A percentile compares a stretch with the other conserved stretches of the same genome.
Conservation (phyloP, 345 rosid species). For the Mallotus nudiflorus region DNA sequence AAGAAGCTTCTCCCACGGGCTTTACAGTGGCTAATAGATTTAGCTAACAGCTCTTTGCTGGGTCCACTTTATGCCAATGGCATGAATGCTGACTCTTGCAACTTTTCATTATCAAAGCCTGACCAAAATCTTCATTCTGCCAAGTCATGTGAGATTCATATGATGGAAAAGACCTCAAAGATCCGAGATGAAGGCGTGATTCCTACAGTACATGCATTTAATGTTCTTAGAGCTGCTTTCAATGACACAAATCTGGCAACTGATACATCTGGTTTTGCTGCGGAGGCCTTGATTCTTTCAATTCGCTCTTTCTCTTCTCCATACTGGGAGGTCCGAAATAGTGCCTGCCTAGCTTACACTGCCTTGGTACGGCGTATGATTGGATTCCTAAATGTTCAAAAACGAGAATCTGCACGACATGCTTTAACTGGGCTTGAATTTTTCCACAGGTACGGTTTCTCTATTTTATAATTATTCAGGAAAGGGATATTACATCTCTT, state of each 20-base stretch:
- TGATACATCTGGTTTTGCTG: constrained; percentile 94
- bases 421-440: constrained; percentile 91
- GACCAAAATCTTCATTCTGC: constrained; percentile 31
- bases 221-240: constrained; percentile 85
- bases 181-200: constrained; percentile 90
- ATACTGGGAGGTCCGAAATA: constrained; percentile 95
- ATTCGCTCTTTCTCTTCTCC: constrained; percentile 87
- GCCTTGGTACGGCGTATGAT: constrained; percentile 86
- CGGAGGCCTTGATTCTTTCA: constrained; percentile 82
- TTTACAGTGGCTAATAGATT: constrained; percentile 77
- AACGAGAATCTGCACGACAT: constrained; percentile 82
- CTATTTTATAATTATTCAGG: no score
- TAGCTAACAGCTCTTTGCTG: constrained; percentile 60
- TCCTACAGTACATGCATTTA: constrained; percentile 94
- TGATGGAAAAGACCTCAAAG: constrained; percentile 59
- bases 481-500: no score
- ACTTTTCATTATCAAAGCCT: constrained; percentile 27
- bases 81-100: constrained; percentile 25
- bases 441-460: constrained; percentile 77
- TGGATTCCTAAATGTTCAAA: constrained; percentile 91
- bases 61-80: constrained; percentile 30
- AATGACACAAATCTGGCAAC: constrained; percentile 93
- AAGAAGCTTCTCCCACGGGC: constrained; percentile 92
- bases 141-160: constrained; percentile 34
- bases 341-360: constrained; percentile 92